Evolutionary conservation across 441 rosid species (phyloP).

Genomic region (Dalechampia spathulata): DNA sequence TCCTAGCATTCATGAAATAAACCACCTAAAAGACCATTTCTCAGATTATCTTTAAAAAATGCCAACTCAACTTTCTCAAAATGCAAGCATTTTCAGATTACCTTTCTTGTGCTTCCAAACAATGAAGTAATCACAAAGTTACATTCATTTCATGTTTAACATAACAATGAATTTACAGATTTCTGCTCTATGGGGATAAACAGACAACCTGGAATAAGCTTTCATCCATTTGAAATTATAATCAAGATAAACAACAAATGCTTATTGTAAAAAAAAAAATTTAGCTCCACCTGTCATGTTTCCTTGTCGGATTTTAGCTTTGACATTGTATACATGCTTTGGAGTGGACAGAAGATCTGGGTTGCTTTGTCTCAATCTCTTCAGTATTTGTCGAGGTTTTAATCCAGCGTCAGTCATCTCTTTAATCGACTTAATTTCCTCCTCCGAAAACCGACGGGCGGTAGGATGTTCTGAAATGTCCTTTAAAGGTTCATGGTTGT

Average conservation of each 20-base stretch:
- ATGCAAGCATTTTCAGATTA: neutral
- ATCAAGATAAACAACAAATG: too few relatives aligned
- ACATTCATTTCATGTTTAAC: neutral
- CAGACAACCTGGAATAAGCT: neutral
- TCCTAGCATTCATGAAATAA: neutral
- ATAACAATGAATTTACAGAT: neutral
- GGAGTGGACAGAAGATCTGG: constrained; percentile 59
- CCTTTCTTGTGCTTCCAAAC: neutral
- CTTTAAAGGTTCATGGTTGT: constrained; percentile 56
- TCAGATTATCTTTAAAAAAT: neutral
- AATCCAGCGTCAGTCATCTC: constrained; percentile 63
- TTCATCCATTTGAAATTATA: neutral
- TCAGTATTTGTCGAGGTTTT: constrained; percentile 60
- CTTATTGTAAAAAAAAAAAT: neutral
- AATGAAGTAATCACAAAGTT: too few relatives aligned
- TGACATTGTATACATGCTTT: constrained; percentile 61
- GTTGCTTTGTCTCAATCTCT: constrained; percentile 55
- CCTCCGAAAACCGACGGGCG: constrained; percentile 55
- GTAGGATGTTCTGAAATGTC: constrained; percentile 64
- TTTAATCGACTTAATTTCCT: constrained; percentile 47
- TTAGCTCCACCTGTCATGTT: constrained; percentile 34
- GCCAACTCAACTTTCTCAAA: neutral
- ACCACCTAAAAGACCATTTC: neutral
- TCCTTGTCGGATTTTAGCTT: constrained; percentile 68
- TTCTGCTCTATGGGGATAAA: neutral